Conservation (phyloP, 108 stramenopile species). For the Pseudonitzschia multiseries region DNA sequence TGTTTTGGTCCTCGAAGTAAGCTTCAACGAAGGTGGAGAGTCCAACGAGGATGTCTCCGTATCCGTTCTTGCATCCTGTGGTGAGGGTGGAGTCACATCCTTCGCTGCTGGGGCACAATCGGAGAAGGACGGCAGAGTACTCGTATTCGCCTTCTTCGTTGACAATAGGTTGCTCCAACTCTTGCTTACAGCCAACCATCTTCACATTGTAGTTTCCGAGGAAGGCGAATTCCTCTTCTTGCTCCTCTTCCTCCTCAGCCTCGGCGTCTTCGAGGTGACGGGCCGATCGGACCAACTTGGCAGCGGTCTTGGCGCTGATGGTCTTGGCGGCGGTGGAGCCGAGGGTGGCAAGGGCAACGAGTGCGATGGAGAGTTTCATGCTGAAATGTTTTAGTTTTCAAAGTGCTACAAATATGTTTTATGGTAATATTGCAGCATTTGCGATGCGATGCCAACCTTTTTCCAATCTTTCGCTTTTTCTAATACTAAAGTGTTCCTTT, state of each 20-base stretch:
- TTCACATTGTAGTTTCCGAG: constrained; percentile 30
- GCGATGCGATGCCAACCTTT: background rate
- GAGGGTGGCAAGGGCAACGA: constrained; percentile 22
- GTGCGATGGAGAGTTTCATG: constrained; percentile 33
- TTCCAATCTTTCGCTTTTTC: background rate
- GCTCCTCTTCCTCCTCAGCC: background rate
- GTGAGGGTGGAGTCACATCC: constrained; percentile 21
- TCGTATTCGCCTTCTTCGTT: constrained; percentile 29
- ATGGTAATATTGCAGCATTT: background rate
- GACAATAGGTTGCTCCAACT: background rate
- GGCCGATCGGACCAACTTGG: constrained; percentile 33
- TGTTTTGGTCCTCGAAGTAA: constrained; percentile 39
- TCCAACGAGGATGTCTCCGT: constrained; percentile 46
- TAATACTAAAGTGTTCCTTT: background rate
- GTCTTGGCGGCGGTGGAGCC: constrained; percentile 16
- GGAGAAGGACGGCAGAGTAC: constrained; percentile 38
- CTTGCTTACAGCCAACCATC: constrained; percentile 20
- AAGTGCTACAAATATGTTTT: background rate
- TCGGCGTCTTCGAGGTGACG: constrained; percentile 34
- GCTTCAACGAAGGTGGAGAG: constrained; percentile 41
- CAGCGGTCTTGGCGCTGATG: constrained; percentile 28
- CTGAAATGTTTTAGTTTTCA: background rate
- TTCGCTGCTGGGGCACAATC: constrained; percentile 35
- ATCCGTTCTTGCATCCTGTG: constrained; percentile 35
- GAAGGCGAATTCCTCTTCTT: constrained; percentile 30